These are phyloP conservation scores for Tarenaya hassleriana DNA, from an alignment of 345 rosid species.

Conservation along the genomic window DNA sequence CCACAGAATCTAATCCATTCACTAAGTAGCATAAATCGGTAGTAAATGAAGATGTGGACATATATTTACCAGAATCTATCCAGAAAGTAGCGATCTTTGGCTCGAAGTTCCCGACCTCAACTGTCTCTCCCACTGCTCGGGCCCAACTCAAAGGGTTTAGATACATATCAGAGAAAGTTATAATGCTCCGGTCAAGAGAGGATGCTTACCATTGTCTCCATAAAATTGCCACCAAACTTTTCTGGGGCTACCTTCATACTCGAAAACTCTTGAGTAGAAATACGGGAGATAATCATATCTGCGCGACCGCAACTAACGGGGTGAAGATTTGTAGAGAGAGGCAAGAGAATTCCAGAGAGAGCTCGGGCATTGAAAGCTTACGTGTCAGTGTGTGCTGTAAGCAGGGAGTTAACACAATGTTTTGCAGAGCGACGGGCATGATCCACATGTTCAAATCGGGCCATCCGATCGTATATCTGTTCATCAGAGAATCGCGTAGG, in stretches of 20 bases:
- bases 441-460: conserved; percentile 95
- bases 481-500: conserved; percentile 13
- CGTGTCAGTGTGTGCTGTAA: conserved; percentile 66
- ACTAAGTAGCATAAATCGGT: neutral
- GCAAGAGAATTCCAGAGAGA: neutral
- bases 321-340: conserved; percentile 20
- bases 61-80: conserved; percentile 82
- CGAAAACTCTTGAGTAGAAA: conserved; percentile 86
- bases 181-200: neutral
- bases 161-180: neutral
- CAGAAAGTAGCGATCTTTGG: conserved; percentile 94
- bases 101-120: conserved; percentile 80
- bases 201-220: conserved; percentile 79
- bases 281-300: conserved; percentile 93
- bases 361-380: conserved; percentile 26
- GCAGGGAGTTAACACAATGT: conserved; percentile 71
- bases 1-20: too few relatives aligned
- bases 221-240: conserved; percentile 96
- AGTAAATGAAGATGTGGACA: neutral
- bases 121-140: conserved; percentile 91
- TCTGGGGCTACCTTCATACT: conserved; percentile 86
- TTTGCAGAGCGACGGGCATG: conserved; percentile 91
- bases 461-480: conserved; percentile 75
- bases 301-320: conserved; percentile 17
- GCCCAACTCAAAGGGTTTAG: conserved; percentile 22